Evolutionary conservation across 2,329 filamentous ascomycete genomes (phyloP).

Genomic region (Periconia digitata): DNA sequence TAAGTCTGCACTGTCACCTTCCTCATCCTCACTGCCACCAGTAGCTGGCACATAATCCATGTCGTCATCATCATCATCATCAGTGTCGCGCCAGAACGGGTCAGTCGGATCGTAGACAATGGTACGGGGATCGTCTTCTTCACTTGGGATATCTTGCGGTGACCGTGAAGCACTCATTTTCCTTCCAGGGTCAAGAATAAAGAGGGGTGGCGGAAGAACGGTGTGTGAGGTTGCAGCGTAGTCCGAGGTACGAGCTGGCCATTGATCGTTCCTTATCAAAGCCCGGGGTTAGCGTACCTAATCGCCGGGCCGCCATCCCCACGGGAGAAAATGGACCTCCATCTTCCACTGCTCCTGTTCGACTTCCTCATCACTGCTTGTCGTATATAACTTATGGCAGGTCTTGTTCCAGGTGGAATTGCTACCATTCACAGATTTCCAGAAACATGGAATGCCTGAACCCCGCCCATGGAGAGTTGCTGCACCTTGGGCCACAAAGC

Average conservation of each 20-base stretch:
- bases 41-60: slow-evolving; percentile 53
- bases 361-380: no score
- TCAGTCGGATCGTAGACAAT: slow-evolving; percentile 36
- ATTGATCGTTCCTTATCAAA: no score
- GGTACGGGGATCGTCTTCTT: slow-evolving; percentile 26
- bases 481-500: no score
- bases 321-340: no score
- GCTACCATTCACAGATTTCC: no score
- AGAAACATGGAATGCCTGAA: no score
- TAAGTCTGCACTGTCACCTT: slow-evolving; percentile 41
- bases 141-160: slow-evolving; percentile 21
- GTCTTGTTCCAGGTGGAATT: no score
- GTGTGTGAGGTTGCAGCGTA: slow-evolving; percentile 2
- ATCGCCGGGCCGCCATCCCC: no score
- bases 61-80: slow-evolving; percentile 51
- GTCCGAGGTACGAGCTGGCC: background rate
- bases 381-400: no score
- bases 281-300: no score
- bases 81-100: slow-evolving; percentile 37
- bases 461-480: no score
- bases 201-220: background rate
- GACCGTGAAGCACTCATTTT: slow-evolving; percentile 5
- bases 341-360: no score
- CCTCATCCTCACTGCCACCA: slow-evolving; percentile 43
- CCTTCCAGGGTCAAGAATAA: background rate